These are phyloP conservation scores for Coemansia aciculifera DNA, from an alignment of 192 early-diverging fungal genomes.

Conservation along the genomic window DNA sequence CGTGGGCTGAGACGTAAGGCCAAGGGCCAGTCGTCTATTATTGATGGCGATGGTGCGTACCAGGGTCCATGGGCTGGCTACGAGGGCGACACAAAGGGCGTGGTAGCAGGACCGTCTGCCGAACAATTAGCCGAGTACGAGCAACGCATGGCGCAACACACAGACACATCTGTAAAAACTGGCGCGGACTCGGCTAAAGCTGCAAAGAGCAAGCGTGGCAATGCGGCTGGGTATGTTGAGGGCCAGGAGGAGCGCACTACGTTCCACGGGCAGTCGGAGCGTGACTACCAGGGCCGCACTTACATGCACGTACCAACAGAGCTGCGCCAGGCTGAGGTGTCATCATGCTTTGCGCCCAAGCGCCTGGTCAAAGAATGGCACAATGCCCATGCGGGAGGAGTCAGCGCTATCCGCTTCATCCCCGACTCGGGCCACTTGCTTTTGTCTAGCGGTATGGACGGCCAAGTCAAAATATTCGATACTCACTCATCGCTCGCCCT, in stretches of 20 bases:
- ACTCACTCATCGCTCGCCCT: slow-evolving; percentile 86
- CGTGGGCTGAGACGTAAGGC: slow-evolving; percentile 59
- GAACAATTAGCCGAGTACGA: slow-evolving; percentile 55
- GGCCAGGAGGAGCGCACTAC: slow-evolving; percentile 72
- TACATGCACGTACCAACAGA: slow-evolving; percentile 97
- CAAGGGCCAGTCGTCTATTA: slow-evolving; percentile 71
- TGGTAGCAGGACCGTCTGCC: slow-evolving; percentile 57
- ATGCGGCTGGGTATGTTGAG: slow-evolving; percentile 13
- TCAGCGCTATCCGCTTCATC: slow-evolving; percentile 88
- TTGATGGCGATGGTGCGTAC: slow-evolving; percentile 77
- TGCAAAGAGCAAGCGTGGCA: slow-evolving; percentile 42
- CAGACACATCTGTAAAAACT: neutral
- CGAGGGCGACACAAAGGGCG: slow-evolving; percentile 75
- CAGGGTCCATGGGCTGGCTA: slow-evolving; percentile 95
- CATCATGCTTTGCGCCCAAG: slow-evolving; percentile 88
- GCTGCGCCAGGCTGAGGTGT: slow-evolving; percentile 70
- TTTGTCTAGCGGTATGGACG: slow-evolving; percentile 90
- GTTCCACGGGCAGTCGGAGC: slow-evolving; percentile 86
- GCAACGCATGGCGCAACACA: slow-evolving; percentile 16
- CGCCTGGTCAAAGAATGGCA: slow-evolving; percentile 84
- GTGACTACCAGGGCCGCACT: slow-evolving; percentile 91
- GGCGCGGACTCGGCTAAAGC: neutral
- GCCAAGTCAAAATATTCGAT: slow-evolving; percentile 96
- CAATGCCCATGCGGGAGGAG: slow-evolving; percentile 86
- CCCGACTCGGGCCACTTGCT: slow-evolving; percentile 89